Evolutionary conservation across 169 alveolate species (phyloP), one percentile per base, ranked within the genome.

Genomic region (Plasmodium adleri): DNA sequence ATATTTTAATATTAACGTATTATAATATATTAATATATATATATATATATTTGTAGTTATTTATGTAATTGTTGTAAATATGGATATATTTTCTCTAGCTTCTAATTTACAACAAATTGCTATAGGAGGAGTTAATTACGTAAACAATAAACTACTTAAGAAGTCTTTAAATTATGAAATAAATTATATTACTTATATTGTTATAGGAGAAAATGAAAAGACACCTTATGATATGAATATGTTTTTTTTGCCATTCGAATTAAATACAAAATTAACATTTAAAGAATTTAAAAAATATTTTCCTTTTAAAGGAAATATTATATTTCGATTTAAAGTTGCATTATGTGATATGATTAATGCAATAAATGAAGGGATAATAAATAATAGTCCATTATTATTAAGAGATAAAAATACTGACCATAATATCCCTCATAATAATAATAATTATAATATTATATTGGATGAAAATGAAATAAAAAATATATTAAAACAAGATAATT

Each of bases 51-150:
- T 39, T 39, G 47, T 39, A 39, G 47, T 39, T 39, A 39, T 39
- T 39, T 39, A 39, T 39, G 2, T 39, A 39, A 39, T 39, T 39
- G 47, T 39, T 39, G 28, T 22, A 9, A 63, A 60, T 60, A 80
- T 80, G 90, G 83, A 80, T 76, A 50, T 85, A 22, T 85, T 85
- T 73, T 85, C 92, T n/a, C 47, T 85, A 47, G 92, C 92, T 45
- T 71, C 92, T n/a, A 85, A 85, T 72, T 52, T 85, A 58, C 92
- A 85, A 62, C 92, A 85, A 49, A 85, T 85, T 47, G 92, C 92
- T 70, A 58, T 85, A 17, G 92, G 87, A 4, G 87, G 92, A 3
- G 92, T 85, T 9, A 70, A 85, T 39, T 85, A 17, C 62, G 92
- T 85, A 45, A 80, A 80, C 52, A 85, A 32, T 56, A 85, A 85